A percentile compares a stretch with the other conserved stretches of the same genome.
Evolutionary conservation across 192 early-diverging fungal genomes (phyloP).

Genomic region (Linnemannia exigua): DNA sequence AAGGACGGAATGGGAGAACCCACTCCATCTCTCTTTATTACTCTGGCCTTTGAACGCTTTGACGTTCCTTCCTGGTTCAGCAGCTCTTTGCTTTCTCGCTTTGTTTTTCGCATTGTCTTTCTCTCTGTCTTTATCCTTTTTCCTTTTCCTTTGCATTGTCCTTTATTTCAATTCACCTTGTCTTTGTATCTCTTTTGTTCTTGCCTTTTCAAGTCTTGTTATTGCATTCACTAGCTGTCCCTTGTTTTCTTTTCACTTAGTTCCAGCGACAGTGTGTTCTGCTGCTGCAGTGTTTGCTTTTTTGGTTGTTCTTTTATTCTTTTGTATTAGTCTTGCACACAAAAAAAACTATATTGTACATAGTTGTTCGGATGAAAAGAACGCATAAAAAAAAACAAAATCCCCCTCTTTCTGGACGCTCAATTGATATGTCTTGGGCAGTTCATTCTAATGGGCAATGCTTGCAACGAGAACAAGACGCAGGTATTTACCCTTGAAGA

Average conservation of each 20-base stretch:
- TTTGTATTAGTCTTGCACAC: not conserved
- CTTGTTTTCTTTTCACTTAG: not conserved
- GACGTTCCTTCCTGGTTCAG: not conserved
- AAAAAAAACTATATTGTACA: slow-evolving; percentile 8
- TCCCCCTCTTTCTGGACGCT: not conserved
- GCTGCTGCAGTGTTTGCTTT: not conserved
- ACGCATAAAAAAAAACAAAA: slow-evolving; percentile 2
- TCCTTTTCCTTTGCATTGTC: not conserved
- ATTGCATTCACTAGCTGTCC: not conserved
- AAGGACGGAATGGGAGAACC: not conserved
- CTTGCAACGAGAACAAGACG: not conserved
- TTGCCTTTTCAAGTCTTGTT: not conserved
- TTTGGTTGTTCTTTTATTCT: not conserved
- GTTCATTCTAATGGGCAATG: not conserved
- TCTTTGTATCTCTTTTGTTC: not conserved
- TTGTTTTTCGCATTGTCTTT: not conserved
- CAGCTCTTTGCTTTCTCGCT: not conserved
- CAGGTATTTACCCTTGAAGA: not conserved
- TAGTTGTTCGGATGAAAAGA: slow-evolving; percentile 4
- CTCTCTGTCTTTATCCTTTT: not conserved
- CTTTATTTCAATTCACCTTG: not conserved
- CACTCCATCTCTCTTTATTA: not conserved
- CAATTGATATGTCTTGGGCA: not conserved
- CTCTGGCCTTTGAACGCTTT: not conserved
- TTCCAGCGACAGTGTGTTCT: too few relatives aligned